These are phyloP conservation scores for Geotrichum citri-aurantii DNA, from an alignment of 1,139 yeast species.

Conservation along the genomic window DNA sequence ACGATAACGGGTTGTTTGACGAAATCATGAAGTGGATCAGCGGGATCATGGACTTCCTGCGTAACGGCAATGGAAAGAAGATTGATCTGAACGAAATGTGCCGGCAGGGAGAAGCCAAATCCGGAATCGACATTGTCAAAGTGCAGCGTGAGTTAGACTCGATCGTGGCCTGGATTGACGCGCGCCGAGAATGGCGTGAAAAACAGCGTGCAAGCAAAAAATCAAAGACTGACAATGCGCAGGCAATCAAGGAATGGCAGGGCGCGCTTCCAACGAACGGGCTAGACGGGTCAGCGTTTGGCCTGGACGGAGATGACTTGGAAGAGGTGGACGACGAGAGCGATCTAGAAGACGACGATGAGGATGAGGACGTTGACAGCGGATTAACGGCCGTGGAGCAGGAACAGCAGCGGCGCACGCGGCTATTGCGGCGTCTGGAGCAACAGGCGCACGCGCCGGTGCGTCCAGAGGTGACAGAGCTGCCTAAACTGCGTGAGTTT, in stretches of 20 bases:
- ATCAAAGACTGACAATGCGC: slow-evolving; percentile 23
- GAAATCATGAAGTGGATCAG: slow-evolving; percentile 70
- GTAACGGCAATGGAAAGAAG: slow-evolving; percentile 41
- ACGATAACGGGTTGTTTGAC: slow-evolving; percentile 71
- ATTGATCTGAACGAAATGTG: slow-evolving; percentile 35
- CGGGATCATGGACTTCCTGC: slow-evolving; percentile 54
- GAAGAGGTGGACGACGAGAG: slow-evolving; percentile 41
- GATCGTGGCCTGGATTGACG: slow-evolving; percentile 42
- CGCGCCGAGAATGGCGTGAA: slow-evolving; percentile 39
- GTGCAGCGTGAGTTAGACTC: slow-evolving; percentile 43
- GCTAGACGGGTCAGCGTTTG: slow-evolving; percentile 49
- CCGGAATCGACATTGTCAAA: slow-evolving; percentile 40
- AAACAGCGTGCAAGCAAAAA: slow-evolving; percentile 16
- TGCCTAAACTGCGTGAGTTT: slow-evolving; percentile 28
- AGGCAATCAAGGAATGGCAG: slow-evolving; percentile 27
- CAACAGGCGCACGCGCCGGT: slow-evolving; percentile 24
- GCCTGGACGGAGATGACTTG: slow-evolving; percentile 53
- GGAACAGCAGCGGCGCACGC: slow-evolving; percentile 23
- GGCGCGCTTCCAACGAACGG: slow-evolving; percentile 40
- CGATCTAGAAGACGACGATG: slow-evolving; percentile 21
- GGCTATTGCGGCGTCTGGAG: slow-evolving; percentile 14
- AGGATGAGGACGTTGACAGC: slow-evolving; percentile 11
- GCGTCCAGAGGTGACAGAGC: slow-evolving; percentile 31
- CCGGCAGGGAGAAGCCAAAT: slow-evolving; percentile 33
- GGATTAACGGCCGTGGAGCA: slow-evolving; percentile 14